Percentiles rank a stretch among this genome's conserved stretches.
Conservation (phyloP, 495 filamentous ascomycete genomes). For the Amorphotheca resinae region DNA sequence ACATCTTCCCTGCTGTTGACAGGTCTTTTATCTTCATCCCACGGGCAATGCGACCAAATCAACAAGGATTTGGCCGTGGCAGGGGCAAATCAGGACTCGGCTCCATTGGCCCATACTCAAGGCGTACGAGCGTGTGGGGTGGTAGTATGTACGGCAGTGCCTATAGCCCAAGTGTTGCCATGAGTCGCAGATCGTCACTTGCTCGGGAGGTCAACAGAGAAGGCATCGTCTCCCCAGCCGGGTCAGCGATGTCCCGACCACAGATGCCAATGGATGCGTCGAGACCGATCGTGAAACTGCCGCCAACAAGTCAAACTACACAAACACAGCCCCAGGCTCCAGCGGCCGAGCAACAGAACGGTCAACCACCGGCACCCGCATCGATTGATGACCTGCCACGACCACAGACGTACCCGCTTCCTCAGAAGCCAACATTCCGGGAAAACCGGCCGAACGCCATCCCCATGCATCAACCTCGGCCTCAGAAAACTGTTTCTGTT, state of each 20-base stretch:
- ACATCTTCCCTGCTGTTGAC: constrained; percentile 81
- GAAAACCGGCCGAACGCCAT: constrained; percentile 66
- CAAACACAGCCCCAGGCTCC: constrained; percentile 13
- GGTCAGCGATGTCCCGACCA: constrained; percentile 59
- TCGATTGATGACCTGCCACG: constrained; percentile 33
- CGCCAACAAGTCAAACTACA: constrained; percentile 36
- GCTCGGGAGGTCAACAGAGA: constrained; percentile 65
- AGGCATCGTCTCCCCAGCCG: constrained; percentile 59
- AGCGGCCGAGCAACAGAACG: constrained; percentile 16
- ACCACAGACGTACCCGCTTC: constrained; percentile 45
- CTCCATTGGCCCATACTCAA: constrained; percentile 52
- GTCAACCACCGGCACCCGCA: constrained; percentile 9
- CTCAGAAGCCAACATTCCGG: constrained; percentile 61
- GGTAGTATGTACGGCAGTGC: constrained; percentile 72
- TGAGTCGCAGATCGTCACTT: constrained; percentile 85
- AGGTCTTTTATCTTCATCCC: constrained; percentile 98
- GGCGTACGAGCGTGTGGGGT: constrained; percentile 58
- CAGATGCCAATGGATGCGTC: constrained; percentile 45
- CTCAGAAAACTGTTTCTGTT: constrained; percentile 88
- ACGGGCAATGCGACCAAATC: constrained; percentile 81
- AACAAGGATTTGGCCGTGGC: constrained; percentile 59
- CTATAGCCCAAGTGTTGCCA: constrained; percentile 82
- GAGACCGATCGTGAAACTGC: constrained; percentile 78
- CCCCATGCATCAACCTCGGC: constrained; percentile 91
- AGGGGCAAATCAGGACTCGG: constrained; percentile 54